Base-by-base conservation (phyloP, 2,329 filamentous ascomycete species). In the Ampelomyces quisqualis region DNA sequence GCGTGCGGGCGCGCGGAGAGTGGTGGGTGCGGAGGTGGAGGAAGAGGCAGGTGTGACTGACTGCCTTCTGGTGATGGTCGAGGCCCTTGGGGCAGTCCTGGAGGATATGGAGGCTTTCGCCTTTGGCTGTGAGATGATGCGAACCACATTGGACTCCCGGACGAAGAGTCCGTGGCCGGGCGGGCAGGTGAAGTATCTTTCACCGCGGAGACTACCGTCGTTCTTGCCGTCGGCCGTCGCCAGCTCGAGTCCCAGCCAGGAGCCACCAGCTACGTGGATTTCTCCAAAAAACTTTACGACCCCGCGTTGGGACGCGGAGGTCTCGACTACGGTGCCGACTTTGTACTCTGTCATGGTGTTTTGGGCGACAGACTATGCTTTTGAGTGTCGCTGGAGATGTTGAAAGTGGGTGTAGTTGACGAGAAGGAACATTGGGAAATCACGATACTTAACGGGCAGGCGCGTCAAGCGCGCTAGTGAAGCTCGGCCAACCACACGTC, bases 201-300 rank as follows among this genome's bases (percentile, higher is more conserved):
- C 80, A 47, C 89, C 90, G 67, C 91, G 81, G 32, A 97, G 88
- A 40, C 86, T 85, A 51, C 91, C 91, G 76, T 97, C 89, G 59
- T 97, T 97, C 74, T 97, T 97, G 21, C 93, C 91, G 14, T 79
- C 81, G 38, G 84, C 76, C 32, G 88, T 85, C 37, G 89, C 82
- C 41, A 97, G 80, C 73, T 95, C 90, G 45, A 97, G 80, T 51
- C 91, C 91, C 44, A 96, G 77, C 89, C 90, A 97, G 47, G 87
- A 82, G 49, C 90, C 91, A 5, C 78, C 74, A 43, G 89, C 49
- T 95, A 97, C 95, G 57, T 80, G 74, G 24, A 91, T 89, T n/a
- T n/a, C n/a, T n/a, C n/a, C n/a, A n/a, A n/a, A n/a, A n/a, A n/a
- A n/a, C n/a, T n/a, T n/a, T n/a, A n/a, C n/a, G n/a, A n/a, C n/a